Evolutionary conservation across 2,329 filamentous ascomycete species (phyloP).

Genomic region (Calonectria pteridis): DNA sequence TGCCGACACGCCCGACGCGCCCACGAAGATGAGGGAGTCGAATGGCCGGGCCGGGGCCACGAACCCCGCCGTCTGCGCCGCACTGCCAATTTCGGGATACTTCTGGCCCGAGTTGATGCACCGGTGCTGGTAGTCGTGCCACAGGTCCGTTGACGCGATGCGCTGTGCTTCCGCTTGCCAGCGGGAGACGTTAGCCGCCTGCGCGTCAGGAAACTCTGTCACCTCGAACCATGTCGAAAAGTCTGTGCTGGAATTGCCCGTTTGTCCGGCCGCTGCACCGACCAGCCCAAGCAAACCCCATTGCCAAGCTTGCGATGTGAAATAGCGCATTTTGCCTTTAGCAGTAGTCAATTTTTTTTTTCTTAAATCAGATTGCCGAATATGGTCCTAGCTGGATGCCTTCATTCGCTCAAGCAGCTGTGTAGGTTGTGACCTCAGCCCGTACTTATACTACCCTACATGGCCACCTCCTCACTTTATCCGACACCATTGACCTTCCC

Average conservation of each 20-base stretch:
- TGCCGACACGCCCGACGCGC: slow-evolving; percentile 37
- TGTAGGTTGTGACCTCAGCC: background rate
- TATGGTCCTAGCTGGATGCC: too few species aligned
- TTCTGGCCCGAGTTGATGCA: slow-evolving; percentile 28
- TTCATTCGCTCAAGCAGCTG: background rate
- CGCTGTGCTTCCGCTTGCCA: slow-evolving; percentile 28
- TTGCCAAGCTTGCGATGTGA: background rate
- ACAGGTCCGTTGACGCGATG: slow-evolving; percentile 26
- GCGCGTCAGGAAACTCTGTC: slow-evolving; percentile 30
- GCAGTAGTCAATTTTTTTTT: too few species aligned
- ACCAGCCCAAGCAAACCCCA: background rate
- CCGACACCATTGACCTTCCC: background rate
- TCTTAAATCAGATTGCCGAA: background rate
- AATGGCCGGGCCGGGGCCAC: slow-evolving; percentile 35
- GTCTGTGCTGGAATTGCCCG: background rate
- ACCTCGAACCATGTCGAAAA: slow-evolving; percentile 30
- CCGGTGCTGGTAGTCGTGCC: slow-evolving; percentile 33
- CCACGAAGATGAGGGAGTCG: slow-evolving; percentile 41
- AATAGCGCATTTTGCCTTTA: background rate
- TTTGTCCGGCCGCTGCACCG: background rate
- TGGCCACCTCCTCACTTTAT: background rate
- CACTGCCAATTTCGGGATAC: slow-evolving; percentile 31
- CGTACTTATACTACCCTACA: background rate
- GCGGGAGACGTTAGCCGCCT: slow-evolving; percentile 29
- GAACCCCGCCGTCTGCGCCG: slow-evolving; percentile 32